Base-by-base conservation (phyloP, 345 rosid species). In the Noccaea caerulescens region DNA sequence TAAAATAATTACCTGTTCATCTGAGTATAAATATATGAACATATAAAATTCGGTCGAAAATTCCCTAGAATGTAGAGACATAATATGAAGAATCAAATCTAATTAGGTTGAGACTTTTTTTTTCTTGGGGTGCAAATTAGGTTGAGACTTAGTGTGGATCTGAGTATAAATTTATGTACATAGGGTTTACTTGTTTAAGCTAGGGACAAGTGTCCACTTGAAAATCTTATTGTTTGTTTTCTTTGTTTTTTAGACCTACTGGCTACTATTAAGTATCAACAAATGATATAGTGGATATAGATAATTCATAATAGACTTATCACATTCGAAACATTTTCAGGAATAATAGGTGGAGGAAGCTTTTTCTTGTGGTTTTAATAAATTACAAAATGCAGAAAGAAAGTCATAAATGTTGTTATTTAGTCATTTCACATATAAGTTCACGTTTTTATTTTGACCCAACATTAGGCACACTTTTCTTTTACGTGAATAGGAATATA, bases 151-250 rank as follows among this genome's bases (percentile, higher is more conserved):
- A 27, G 30, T 1, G 30, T 27, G 30, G 30, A 27, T 27, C 30
- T 27, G 30, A 27, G 30, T 3, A 27, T 27, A 27, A 3, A 27
- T 27, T 4, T 3, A 27, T 27, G 30, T 27, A 20, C n/a, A 27
- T 33, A 62, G 0, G 44, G 52, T 43, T 43, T 62, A 44, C 39
- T 42, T 13, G 32, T 62, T 62, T 6, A 7, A 20, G 39, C 27
- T 37, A 9, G 49, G n/a, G 67, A 70, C 67, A 59, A 70, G 38
- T 2, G 51, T 8, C 50, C 33, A 39, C 9, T 38, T 33, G 23
- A 38, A 70, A 13, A 50, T 18, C 3, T 12, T n/a, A 49, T 49
- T 70, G 66, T 49, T 49, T 16, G 67, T 27, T 13, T 70, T 39
- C 42, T 70, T 70, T 50, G 3, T 10, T 27, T 50, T 0, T 14